phyloP scores from a whole-genome alignment of 73 alveolate genomes.

The Blepharisma japonicum region DNA sequence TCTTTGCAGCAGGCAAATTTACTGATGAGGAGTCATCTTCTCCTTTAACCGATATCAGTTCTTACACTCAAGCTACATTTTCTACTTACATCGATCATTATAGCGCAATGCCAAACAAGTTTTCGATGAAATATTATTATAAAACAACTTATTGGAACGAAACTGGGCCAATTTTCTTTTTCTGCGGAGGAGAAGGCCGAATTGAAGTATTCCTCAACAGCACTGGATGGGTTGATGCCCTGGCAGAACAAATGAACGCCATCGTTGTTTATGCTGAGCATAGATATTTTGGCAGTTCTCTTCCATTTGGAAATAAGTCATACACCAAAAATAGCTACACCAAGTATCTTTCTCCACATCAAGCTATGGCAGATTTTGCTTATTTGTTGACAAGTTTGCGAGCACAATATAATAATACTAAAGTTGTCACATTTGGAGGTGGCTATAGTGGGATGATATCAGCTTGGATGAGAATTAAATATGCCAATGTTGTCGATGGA shows the following conservation, averaged over 20 bases:
- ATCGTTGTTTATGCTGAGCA: constrained; percentile 39
- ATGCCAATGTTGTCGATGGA: constrained; percentile 58
- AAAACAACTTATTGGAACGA: background rate
- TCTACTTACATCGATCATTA: constrained; percentile 17
- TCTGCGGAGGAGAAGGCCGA: constrained; percentile 35
- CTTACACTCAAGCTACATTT: too few relatives aligned
- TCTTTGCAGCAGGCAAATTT: too few relatives aligned
- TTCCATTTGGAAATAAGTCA: constrained; percentile 22
- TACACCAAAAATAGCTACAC: background rate
- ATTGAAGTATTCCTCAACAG: constrained; percentile 31
- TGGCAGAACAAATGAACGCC: constrained; percentile 33
- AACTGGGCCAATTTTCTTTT: constrained; percentile 35
- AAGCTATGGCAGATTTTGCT: constrained; percentile 41
- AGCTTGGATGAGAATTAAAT: constrained; percentile 73
- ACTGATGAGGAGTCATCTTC: too few relatives aligned
- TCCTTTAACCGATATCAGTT: too few relatives aligned
- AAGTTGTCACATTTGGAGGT: constrained; percentile 66
- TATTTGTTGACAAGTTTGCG: background rate
- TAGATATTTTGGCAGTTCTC: constrained; percentile 28
- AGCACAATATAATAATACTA: background rate
- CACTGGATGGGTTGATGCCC: constrained; percentile 29
- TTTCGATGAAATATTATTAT: background rate
- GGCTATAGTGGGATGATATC: constrained; percentile 77
- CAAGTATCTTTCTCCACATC: constrained; percentile 33
- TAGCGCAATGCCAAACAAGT: background rate